Base-by-base conservation (phyloP, 2,329 filamentous ascomycete genomes). In the Colletotrichum phormii region DNA sequence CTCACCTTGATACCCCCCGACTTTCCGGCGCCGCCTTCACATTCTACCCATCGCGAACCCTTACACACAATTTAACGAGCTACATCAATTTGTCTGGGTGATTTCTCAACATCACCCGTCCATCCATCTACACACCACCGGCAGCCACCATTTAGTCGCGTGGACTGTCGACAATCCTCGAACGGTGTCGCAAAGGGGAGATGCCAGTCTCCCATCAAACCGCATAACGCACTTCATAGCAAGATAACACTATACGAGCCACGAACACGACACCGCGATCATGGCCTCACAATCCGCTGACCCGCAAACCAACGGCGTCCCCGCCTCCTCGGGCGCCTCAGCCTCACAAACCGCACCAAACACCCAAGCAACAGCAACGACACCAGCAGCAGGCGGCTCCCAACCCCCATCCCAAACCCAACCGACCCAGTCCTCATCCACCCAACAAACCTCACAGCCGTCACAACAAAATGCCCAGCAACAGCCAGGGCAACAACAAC, bases 251-350 rank as follows among this genome's bases (percentile, higher is more conserved):
- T 4, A 22, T 12, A 4, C n/a, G 3, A 8, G 61, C 55, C 61
- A 46, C 35, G 3, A 2, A 24, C 15, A 31, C 35, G 64, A 46
- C 33, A 31, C 18, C 37, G 29, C 53, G 11, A 67, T 24, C n/a
- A 75, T 75, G 74, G 72, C 76, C 18, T 83, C 83, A 78, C 79
- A 81, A 58, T 75, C 77, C 13, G 76, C 79, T 55, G 78, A 80
- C 37, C 83, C 88, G 8, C 88, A 90, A 77, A 84, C 88, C 11
- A 91, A 91, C 78, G 89, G 89, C 74, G 81, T 87, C 29, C 80
- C 84, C 1, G 72, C 82, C 24, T 80, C 86, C 49, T 82, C 86
- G 33, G 76, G 80, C 8, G 77, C 82, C 37, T 81, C 78, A 73
- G 76, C 78, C 58, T 82, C 84, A 4, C 80, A 84, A 65, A 81